Conservation (phyloP, 2,329 filamentous ascomycete species). For the Chrysoporthe puriensis region DNA sequence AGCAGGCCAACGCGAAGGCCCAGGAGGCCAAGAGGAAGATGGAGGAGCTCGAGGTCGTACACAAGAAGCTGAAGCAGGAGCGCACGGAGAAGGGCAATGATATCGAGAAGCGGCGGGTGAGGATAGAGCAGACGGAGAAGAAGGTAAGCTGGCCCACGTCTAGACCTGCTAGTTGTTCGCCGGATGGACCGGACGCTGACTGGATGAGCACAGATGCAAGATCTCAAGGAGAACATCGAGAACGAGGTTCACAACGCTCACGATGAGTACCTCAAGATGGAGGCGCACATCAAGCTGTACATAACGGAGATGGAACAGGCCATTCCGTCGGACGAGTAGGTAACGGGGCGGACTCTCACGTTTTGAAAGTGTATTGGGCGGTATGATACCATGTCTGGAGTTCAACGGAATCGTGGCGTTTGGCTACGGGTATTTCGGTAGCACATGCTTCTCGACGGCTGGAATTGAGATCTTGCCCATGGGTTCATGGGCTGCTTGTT, state of each 20-base stretch:
- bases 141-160: constrained; percentile 65
- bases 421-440: neutral
- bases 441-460: constrained; percentile 16
- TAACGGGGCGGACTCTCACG: constrained; percentile 5
- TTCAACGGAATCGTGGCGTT: constrained; percentile 14
- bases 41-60: constrained; percentile 82
- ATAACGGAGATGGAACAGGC: constrained; percentile 99
- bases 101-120: constrained; percentile 87
- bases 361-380: constrained; percentile 33
- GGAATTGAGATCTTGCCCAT: constrained; percentile 14
- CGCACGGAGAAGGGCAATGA: constrained; percentile 84
- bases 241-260: constrained; percentile 88
- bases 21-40: constrained; percentile 82
- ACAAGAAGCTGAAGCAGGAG: constrained; percentile 82
- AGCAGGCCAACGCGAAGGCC: constrained; percentile 80
- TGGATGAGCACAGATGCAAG: constrained; percentile 72
- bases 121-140: constrained; percentile 98
- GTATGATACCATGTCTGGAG: constrained; percentile 29
- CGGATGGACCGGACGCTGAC: constrained; percentile 31
- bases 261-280: constrained; percentile 96
- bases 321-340: constrained; percentile 46
- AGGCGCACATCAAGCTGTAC: constrained; percentile 95
- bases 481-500: neutral
- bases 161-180: neutral
- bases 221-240: constrained; percentile 96